A percentile compares a stretch with the other conserved stretches of the same genome.
Conservation (phyloP, 805 yeast genomes). For the Maudiozyma bulderi region DNA sequence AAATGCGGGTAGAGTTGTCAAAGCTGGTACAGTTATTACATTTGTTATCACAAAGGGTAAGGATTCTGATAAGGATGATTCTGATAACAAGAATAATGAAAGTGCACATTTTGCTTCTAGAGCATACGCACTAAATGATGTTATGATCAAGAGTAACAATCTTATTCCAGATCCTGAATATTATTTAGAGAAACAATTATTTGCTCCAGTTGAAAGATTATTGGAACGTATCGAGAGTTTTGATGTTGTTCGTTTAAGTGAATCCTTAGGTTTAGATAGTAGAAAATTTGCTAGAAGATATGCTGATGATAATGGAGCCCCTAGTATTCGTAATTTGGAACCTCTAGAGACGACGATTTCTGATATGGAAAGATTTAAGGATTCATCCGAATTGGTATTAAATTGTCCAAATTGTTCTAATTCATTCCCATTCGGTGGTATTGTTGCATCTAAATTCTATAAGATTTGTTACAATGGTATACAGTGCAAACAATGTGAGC, state of each 20-base stretch:
- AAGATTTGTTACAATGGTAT: constrained; percentile 60
- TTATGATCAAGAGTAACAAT: constrained; percentile 40
- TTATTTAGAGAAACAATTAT: constrained; percentile 80
- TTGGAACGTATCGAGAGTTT: constrained; percentile 79
- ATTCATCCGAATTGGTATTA: constrained; percentile 45
- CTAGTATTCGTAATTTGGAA: constrained; percentile 36
- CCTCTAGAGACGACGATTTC: constrained; percentile 76
- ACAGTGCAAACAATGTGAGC: constrained; percentile 54
- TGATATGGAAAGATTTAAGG: constrained; percentile 74
- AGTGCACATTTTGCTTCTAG: constrained; percentile 49
- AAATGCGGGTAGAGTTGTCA: constrained; percentile 75
- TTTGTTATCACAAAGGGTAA: constrained; percentile 56
- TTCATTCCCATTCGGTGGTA: constrained; percentile 63
- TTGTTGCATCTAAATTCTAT: constrained; percentile 53
- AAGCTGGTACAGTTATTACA: constrained; percentile 84
- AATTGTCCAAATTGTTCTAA: constrained; percentile 52
- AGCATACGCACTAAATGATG: constrained; percentile 74
- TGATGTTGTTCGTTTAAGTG: constrained; percentile 70
- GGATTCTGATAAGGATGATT: constrained; percentile 30
- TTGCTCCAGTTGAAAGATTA: constrained; percentile 84
- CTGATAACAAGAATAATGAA: constrained; percentile 4
- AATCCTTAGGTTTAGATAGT: constrained; percentile 68
- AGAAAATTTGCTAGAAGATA: constrained; percentile 42
- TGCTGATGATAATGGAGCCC: constrained; percentile 18
- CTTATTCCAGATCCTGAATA: constrained; percentile 65